Base-by-base conservation (phyloP, 73 alveolate genomes). In the Durusdinium trenchii region DNA sequence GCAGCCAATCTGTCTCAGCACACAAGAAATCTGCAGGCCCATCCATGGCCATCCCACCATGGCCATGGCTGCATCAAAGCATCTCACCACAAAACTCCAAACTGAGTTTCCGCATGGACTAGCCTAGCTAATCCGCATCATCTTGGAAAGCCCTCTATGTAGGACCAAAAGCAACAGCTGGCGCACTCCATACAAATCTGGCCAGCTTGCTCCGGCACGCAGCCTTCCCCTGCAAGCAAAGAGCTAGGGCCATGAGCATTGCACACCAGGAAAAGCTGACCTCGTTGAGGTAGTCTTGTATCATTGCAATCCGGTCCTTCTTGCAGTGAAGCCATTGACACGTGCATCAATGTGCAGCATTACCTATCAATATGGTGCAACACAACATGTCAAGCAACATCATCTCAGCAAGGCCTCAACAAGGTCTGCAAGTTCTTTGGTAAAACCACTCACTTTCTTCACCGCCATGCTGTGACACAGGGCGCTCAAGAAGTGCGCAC, bases 121-220 rank as follows among this genome's bases (percentile, higher is more conserved):
- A n/a, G n/a, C n/a, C n/a, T n/a, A n/a, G n/a, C n/a, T n/a, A n/a
- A n/a, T n/a, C n/a, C n/a, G n/a, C n/a, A n/a, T n/a, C n/a, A n/a
- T n/a, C n/a, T n/a, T n/a, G n/a, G n/a, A n/a, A n/a, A n/a, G n/a
- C n/a, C n/a, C n/a, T n/a, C n/a, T n/a, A n/a, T n/a, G n/a, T n/a
- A n/a, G n/a, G n/a, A n/a, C n/a, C n/a, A n/a, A n/a, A n/a, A n/a
- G n/a, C n/a, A n/a, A n/a, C n/a, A n/a, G n/a, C n/a, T 32, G 48
- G 51, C 40, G 94, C 94, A 50, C 94, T 14, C 76, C 71, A 86
- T 26, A 86, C 84, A 35, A 28, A 86, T 48, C 46, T 86, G 47
- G 95, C 95, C 42, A 86, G 84, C 67, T 86, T 83, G 10, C 40
- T 64, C 43, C 95, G 76, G 14, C 69, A 30, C 16, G 84, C 95